Conservation (phyloP, 2,329 filamentous ascomycete species). For the Fusarium veterinarium region DNA sequence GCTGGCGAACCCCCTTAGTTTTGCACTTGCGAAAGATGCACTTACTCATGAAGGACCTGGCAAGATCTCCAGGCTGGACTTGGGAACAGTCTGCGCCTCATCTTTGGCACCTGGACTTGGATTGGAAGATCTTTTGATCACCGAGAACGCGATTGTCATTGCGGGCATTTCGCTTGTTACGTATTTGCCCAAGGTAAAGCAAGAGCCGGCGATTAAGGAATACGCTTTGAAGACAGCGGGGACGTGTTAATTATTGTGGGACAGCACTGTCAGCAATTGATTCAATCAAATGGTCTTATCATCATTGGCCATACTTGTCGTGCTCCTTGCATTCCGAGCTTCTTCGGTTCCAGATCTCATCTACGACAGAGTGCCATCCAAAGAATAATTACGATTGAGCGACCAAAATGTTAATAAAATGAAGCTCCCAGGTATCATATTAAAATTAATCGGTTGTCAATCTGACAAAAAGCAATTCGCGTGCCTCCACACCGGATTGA, state of each 20-base stretch:
- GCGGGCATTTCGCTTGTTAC: not conserved
- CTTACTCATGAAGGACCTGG: not conserved
- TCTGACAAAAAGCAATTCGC: not conserved
- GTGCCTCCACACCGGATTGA: constrained; percentile 30
- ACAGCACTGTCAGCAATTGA: not conserved
- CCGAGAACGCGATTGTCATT: not conserved
- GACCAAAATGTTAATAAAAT: accelerated
- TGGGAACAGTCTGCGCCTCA: not conserved
- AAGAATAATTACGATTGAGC: accelerated
- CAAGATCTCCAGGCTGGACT: not conserved
- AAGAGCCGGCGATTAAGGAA: not conserved
- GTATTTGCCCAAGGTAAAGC: not conserved
- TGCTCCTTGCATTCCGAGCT: too few species aligned
- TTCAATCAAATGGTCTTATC: not conserved
- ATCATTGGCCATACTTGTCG: accelerated
- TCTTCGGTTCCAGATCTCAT: not conserved
- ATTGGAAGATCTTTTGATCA: not conserved
- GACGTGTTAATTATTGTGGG: not conserved
- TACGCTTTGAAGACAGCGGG: not conserved
- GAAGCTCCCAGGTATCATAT: accelerated
- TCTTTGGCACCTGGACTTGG: not conserved
- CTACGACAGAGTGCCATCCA: accelerated
- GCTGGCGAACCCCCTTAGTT: not conserved
- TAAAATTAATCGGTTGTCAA: accelerated
- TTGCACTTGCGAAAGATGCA: constrained; percentile 7